Percentiles rank a stretch among this genome's conserved stretches.
These are phyloP conservation scores for Hirschioporus abietinus DNA, from an alignment of 768 basidiomycete species.

Conservation along the genomic window DNA sequence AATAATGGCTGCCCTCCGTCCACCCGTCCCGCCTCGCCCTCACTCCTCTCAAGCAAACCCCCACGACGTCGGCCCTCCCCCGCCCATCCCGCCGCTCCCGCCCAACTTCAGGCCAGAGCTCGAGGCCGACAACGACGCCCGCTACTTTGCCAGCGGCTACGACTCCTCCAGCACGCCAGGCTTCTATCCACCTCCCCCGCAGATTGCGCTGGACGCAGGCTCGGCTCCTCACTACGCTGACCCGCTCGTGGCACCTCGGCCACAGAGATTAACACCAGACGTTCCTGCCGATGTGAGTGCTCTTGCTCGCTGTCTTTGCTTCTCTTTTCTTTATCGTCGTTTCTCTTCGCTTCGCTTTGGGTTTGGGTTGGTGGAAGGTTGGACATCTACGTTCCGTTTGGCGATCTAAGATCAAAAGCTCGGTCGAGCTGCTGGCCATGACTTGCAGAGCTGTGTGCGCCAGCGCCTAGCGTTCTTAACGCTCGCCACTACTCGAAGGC, in stretches of 20 bases:
- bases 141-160: not conserved
- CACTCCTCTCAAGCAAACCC: not conserved
- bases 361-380: not conserved
- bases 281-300: conserved; percentile 58
- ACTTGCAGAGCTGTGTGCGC: too few species aligned
- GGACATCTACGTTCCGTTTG: not conserved
- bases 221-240: conserved; percentile 48
- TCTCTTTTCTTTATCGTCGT: not conserved
- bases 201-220: conserved; percentile 15
- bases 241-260: conserved; percentile 60
- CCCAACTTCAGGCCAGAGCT: conserved; percentile 28
- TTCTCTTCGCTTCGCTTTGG: not conserved
- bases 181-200: not conserved
- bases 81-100: conserved; percentile 48
- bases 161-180: not conserved
- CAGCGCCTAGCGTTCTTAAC: too few species aligned
- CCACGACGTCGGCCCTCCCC: conserved; percentile 14
- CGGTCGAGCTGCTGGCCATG: too few species aligned
- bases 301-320: not conserved
- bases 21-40: not conserved
- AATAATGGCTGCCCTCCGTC: not conserved
- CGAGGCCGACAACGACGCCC: conserved; percentile 11
- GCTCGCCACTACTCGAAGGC: too few species aligned
- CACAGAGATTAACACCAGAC: conserved; percentile 55
- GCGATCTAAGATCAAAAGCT: not conserved